A percentile compares a stretch with the other conserved stretches of the same genome.
Conservation (phyloP, 2,329 filamentous ascomycete species). For the Claviceps sp. region DNA sequence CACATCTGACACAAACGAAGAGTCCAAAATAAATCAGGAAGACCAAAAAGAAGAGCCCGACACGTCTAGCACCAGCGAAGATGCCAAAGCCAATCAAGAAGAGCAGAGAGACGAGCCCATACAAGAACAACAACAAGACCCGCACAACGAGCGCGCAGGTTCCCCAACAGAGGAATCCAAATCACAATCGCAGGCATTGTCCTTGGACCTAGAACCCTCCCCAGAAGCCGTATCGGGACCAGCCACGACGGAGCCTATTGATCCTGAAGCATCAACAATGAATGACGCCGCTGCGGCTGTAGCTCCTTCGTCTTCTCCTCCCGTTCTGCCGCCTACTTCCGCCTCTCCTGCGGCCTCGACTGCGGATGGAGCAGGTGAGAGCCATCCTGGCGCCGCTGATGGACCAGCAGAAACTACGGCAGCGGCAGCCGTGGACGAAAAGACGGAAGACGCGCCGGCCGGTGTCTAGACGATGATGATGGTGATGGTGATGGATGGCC, state of each 20-base stretch:
- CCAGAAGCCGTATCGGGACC: neutral
- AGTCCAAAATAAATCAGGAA: no score
- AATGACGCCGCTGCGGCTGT: neutral
- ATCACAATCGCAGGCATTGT: neutral
- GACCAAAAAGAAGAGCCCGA: conserved; percentile 11
- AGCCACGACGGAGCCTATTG: neutral
- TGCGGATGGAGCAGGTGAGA: neutral
- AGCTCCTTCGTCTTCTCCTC: neutral
- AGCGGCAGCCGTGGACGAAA: neutral
- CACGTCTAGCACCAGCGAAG: neutral
- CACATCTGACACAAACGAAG: no score
- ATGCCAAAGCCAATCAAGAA: neutral
- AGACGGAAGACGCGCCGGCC: conserved; percentile 6
- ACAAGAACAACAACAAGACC: conserved; percentile 6
- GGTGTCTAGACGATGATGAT: conserved; percentile 8
- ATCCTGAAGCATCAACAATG: neutral
- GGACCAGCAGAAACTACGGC: neutral
- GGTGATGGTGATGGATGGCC: conserved; percentile 3
- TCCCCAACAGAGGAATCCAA: conserved; percentile 2
- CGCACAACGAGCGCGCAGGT: conserved; percentile 4
- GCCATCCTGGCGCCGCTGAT: neutral
- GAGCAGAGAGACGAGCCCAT: conserved; percentile 3
- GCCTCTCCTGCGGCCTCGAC: neutral
- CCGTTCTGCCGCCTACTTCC: neutral
- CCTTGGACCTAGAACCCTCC: neutral